These are phyloP conservation scores for Diplodia corticola DNA, from an alignment of 2,329 filamentous ascomycete genomes.

Conservation along the genomic window DNA sequence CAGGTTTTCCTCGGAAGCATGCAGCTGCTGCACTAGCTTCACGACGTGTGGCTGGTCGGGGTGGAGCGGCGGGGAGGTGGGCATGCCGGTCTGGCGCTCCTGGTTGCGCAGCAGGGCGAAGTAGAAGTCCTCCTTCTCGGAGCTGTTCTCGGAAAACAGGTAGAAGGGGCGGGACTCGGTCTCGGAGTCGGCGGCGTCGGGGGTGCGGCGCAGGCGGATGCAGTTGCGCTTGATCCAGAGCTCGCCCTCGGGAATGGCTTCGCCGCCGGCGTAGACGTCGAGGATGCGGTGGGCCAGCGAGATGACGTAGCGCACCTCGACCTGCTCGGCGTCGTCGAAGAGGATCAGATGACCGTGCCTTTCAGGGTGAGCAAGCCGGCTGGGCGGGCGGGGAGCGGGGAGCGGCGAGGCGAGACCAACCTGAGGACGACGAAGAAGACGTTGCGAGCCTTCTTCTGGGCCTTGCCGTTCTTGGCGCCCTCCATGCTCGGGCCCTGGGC, in stretches of 20 bases:
- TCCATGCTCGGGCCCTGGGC: slow-evolving; percentile 61
- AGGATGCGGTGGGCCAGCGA: slow-evolving; percentile 86
- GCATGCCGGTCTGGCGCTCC: slow-evolving; percentile 64
- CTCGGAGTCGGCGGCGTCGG: slow-evolving; percentile 52
- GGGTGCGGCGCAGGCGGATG: slow-evolving; percentile 72
- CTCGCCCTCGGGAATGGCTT: slow-evolving; percentile 81
- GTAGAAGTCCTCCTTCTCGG: slow-evolving; percentile 98
- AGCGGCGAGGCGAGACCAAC: slow-evolving; percentile 48
- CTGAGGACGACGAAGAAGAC: slow-evolving; percentile 91
- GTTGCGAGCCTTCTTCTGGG: slow-evolving; percentile 67
- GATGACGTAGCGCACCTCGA: slow-evolving; percentile 95
- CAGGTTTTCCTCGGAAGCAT: slow-evolving; percentile 86
- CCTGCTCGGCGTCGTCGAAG: slow-evolving; percentile 91
- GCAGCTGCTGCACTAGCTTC: slow-evolving; percentile 81
- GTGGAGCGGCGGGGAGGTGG: slow-evolving; percentile 63
- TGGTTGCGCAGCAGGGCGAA: slow-evolving; percentile 86
- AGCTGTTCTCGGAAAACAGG: slow-evolving; percentile 91
- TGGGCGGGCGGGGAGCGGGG: background rate
- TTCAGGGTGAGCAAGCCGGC: slow-evolving; percentile 24
- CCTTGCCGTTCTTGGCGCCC: slow-evolving; percentile 48
- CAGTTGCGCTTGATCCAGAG: slow-evolving; percentile 95
- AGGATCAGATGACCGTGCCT: slow-evolving; percentile 96
- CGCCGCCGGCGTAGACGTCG: slow-evolving; percentile 78
- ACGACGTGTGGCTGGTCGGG: slow-evolving; percentile 88
- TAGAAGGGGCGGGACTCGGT: slow-evolving; percentile 81